phyloP scores from a whole-genome alignment of 2,329 filamentous ascomycete genomes.

The Alternaria angustiovoidea region DNA sequence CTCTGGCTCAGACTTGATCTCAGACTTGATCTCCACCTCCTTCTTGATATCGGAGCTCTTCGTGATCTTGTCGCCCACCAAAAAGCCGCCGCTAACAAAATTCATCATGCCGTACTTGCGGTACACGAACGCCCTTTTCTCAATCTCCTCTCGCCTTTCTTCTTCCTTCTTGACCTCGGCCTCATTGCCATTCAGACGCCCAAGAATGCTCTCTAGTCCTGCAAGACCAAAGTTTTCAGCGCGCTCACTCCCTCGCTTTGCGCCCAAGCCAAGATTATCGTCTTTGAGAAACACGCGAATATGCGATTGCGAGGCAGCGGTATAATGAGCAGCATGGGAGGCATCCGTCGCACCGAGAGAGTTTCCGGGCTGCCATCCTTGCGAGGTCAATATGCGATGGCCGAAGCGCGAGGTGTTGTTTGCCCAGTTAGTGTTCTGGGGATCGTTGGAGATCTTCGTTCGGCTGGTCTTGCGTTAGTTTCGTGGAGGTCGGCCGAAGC shows the following conservation, averaged over 20 bases:
- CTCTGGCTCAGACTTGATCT: conserved; percentile 54
- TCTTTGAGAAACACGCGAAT: conserved; percentile 88
- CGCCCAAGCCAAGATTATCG: conserved; percentile 88
- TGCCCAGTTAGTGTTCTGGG: conserved; percentile 95
- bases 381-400: conserved; percentile 84
- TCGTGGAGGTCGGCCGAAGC: not conserved
- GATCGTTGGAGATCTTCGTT: conserved; percentile 84
- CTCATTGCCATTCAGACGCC: conserved; percentile 88
- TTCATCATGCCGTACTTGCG: conserved; percentile 80
- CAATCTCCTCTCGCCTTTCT: conserved; percentile 71
- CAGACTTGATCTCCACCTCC: conserved; percentile 36
- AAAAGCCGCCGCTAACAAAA: conserved; percentile 85
- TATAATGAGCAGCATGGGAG: conserved; percentile 77
- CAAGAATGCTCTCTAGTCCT: conserved; percentile 84
- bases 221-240: conserved; percentile 82
- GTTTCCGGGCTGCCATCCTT: conserved; percentile 89
- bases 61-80: conserved; percentile 67
- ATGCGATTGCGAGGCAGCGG: conserved; percentile 81
- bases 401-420: conserved; percentile 84
- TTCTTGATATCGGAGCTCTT: conserved; percentile 55
- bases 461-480: conserved; percentile 53
- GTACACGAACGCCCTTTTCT: conserved; percentile 76
- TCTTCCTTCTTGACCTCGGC: conserved; percentile 75
- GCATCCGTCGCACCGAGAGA: conserved; percentile 81
- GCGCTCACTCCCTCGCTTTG: conserved; percentile 73